Conservation (phyloP, 768 basidiomycete species). For the Russula olivacea region DNA sequence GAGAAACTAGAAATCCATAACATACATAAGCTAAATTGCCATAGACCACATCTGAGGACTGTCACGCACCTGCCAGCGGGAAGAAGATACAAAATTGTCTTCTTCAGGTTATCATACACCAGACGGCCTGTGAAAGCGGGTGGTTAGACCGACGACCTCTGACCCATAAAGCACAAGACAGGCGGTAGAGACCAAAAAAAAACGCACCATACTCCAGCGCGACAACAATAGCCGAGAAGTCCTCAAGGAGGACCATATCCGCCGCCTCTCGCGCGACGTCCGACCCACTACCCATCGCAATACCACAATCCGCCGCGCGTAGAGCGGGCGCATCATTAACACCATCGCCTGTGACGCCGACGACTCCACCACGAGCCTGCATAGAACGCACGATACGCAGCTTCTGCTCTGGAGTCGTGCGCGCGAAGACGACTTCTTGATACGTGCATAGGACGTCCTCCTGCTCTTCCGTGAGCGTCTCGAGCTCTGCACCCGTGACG, state of each 20-base stretch:
- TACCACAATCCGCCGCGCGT: slow-evolving; percentile 56
- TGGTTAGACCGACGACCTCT: background rate
- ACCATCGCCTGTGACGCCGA: slow-evolving; percentile 64
- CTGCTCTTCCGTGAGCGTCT: slow-evolving; percentile 18
- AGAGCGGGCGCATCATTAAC: slow-evolving; percentile 56
- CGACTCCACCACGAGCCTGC: slow-evolving; percentile 46
- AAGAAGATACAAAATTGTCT: slow-evolving; percentile 46
- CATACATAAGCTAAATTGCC: background rate
- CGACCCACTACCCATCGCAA: slow-evolving; percentile 51
- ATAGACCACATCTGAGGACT: no score
- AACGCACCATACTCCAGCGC: slow-evolving; percentile 54
- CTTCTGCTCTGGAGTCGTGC: slow-evolving; percentile 61
- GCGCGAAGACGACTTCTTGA: slow-evolving; percentile 53
- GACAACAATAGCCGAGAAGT: slow-evolving; percentile 58
- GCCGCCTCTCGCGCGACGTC: slow-evolving; percentile 53
- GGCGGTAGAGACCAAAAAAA: background rate
- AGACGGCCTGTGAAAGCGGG: slow-evolving; percentile 36
- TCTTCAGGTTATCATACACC: slow-evolving; percentile 59
- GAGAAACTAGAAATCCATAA: slow-evolving; percentile 39
- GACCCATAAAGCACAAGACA: background rate
- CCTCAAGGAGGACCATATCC: slow-evolving; percentile 58
- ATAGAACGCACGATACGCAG: slow-evolving; percentile 56
- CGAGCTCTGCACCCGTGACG: slow-evolving; percentile 37
- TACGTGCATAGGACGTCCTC: slow-evolving; percentile 32
- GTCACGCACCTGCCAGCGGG: slow-evolving; percentile 42